phyloP scores from a whole-genome alignment of 371 early-diverging fungal species.

The Mortierella sp. region DNA sequence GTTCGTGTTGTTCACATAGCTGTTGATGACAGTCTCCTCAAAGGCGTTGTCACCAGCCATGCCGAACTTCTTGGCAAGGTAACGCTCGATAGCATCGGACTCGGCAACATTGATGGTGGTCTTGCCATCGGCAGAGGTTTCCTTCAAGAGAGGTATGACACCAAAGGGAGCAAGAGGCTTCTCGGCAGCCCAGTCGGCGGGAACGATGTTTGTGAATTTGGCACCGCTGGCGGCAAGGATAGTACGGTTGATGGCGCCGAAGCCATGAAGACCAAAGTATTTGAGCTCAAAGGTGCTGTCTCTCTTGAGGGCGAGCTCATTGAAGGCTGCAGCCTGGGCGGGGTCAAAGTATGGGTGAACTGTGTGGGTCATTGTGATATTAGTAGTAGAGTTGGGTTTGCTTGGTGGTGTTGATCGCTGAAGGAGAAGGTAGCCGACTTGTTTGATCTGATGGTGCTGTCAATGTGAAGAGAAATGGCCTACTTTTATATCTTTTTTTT shows the following conservation, averaged over 20 bases:
- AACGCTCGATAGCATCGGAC: constrained; percentile 36
- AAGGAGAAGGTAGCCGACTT: too few relatives aligned
- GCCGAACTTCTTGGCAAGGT: constrained; percentile 2
- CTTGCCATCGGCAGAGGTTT: constrained; percentile 27
- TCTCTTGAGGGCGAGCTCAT: background rate
- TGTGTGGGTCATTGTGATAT: too few relatives aligned
- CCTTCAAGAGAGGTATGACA: constrained; percentile 29
- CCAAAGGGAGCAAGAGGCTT: constrained; percentile 31
- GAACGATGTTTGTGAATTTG: background rate
- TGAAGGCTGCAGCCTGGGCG: background rate
- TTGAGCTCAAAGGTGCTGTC: constrained; percentile 24
- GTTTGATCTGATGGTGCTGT: too few relatives aligned
- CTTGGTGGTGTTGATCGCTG: too few relatives aligned
- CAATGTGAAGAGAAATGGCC: too few relatives aligned
- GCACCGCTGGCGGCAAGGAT: constrained; percentile 9
- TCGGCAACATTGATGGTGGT: constrained; percentile 22
- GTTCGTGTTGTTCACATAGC: constrained; percentile 1
- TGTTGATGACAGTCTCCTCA: constrained; percentile 25
- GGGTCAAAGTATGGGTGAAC: background rate
- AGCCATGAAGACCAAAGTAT: constrained; percentile 34
- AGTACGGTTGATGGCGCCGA: background rate
- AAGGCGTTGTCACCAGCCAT: constrained; percentile 23
- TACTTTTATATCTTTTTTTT: too few relatives aligned
- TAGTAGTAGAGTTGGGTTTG: too few relatives aligned
- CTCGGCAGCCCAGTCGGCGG: constrained; percentile 6